Percentiles rank a stretch among this genome's conserved stretches.
Conservation (phyloP, 495 filamentous ascomycete species). For the Xylaria nigripes region DNA sequence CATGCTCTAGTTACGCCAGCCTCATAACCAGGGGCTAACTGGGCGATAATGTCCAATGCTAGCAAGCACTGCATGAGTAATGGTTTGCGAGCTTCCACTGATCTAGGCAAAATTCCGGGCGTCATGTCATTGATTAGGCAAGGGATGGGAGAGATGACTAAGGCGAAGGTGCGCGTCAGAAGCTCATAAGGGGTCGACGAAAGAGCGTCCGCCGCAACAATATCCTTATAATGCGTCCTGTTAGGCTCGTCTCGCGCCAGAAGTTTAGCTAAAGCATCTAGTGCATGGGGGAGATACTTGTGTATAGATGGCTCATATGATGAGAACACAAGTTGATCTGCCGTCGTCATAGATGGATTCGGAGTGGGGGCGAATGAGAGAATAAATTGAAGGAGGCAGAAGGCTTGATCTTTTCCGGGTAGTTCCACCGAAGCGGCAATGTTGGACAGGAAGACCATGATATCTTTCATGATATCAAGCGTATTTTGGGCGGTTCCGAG, state of each 20-base stretch:
- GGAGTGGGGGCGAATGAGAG: constrained; percentile 80
- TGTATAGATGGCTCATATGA: constrained; percentile 72
- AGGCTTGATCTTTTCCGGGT: constrained; percentile 79
- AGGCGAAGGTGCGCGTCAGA: constrained; percentile 78
- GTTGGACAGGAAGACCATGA: constrained; percentile 82
- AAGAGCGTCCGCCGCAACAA: constrained; percentile 65
- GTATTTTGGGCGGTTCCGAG: constrained; percentile 72
- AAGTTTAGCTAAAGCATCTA: constrained; percentile 85
- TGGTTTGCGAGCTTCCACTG: constrained; percentile 74
- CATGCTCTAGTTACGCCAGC: constrained; percentile 65
- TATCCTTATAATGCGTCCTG: constrained; percentile 65
- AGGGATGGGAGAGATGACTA: constrained; percentile 79
- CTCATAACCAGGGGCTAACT: constrained; percentile 64
- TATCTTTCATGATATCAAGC: constrained; percentile 93
- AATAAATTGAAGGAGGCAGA: constrained; percentile 80
- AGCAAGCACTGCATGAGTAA: constrained; percentile 85
- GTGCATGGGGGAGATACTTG: constrained; percentile 78
- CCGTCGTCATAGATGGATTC: constrained; percentile 41
- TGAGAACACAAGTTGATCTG: constrained; percentile 63
- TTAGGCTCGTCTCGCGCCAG: constrained; percentile 93
- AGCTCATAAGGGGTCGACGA: constrained; percentile 62
- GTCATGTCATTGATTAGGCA: constrained; percentile 44
- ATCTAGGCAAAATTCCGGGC: constrained; percentile 42
- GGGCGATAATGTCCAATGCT: constrained; percentile 79
- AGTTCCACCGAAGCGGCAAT: constrained; percentile 71